Conservation (phyloP, 2,329 filamentous ascomycete genomes). For the Aspergillus melleus region DNA sequence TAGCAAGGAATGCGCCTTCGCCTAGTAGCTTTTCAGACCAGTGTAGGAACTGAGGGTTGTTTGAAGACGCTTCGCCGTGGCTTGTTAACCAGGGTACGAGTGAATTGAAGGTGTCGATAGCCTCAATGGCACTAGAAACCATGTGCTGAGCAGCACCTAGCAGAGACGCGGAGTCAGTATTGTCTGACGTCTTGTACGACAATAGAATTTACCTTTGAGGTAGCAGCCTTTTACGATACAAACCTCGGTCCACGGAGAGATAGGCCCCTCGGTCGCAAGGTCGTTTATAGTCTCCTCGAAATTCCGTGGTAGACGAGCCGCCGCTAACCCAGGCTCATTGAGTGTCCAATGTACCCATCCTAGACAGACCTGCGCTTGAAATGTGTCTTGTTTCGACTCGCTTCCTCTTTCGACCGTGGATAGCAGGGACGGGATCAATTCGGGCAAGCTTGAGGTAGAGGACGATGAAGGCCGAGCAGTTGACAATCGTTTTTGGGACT, state of each 20-base stretch:
- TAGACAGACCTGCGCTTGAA: conserved; percentile 80
- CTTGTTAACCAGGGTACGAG: conserved; percentile 61
- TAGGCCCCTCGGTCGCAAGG: conserved; percentile 52
- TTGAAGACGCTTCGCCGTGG: conserved; percentile 38
- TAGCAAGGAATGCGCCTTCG: conserved; percentile 70
- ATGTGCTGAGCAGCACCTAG: conserved; percentile 49
- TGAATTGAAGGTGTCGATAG: conserved; percentile 65
- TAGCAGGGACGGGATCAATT: conserved; percentile 42
- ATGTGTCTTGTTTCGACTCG: conserved; percentile 54
- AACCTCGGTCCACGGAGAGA: conserved; percentile 76
- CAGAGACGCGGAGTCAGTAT: conserved; percentile 13
- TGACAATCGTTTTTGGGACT: conserved; percentile 40
- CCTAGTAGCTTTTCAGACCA: conserved; percentile 80
- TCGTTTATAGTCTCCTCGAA: conserved; percentile 57
- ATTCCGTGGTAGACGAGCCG: conserved; percentile 62
- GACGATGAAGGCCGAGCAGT: conserved; percentile 38
- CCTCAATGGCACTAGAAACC: conserved; percentile 51
- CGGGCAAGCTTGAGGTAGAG: conserved; percentile 43
- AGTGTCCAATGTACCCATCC: conserved; percentile 82
- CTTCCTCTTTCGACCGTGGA: conserved; percentile 61
- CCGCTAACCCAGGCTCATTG: conserved; percentile 65
- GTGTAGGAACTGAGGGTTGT: conserved; percentile 66
- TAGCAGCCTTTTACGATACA: conserved; percentile 78
- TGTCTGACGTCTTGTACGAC: neutral
- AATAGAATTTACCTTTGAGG: conserved; percentile 62